Conservation (phyloP, 2,329 filamentous ascomycete genomes). For the Aspergillus transmontanensis region DNA sequence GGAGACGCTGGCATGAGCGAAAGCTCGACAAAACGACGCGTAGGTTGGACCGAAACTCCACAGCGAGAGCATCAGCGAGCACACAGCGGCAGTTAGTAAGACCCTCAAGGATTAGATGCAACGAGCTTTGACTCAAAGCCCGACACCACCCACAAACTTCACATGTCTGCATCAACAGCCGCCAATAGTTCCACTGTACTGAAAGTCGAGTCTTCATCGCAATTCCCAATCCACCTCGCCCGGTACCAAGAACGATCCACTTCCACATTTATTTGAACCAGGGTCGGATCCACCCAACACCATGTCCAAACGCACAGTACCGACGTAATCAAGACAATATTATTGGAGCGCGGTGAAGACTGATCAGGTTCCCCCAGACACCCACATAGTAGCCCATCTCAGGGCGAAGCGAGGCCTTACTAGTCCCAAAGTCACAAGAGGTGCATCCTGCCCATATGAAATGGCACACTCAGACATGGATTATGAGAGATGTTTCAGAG, state of each 20-base stretch:
- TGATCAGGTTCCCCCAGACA: slow-evolving; percentile 10
- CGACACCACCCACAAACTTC: neutral
- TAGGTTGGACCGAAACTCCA: slow-evolving; percentile 28
- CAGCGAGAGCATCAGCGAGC: slow-evolving; percentile 59
- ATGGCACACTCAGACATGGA: neutral
- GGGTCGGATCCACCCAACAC: slow-evolving; percentile 3
- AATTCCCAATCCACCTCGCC: neutral
- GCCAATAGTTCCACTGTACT: neutral
- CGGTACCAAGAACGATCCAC: neutral
- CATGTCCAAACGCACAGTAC: neutral
- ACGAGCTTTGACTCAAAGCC: neutral
- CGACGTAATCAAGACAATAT: neutral
- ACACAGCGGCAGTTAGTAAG: slow-evolving; percentile 55
- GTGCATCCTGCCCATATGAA: slow-evolving; percentile 6
- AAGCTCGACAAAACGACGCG: slow-evolving; percentile 26
- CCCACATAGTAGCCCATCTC: slow-evolving; percentile 6
- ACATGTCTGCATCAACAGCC: neutral
- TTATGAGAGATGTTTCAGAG: neutral
- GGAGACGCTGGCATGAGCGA: slow-evolving; percentile 25
- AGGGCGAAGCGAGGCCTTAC: neutral
- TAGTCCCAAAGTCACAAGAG: neutral
- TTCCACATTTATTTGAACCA: neutral
- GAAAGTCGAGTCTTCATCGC: neutral
- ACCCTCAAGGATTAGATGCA: slow-evolving; percentile 9
- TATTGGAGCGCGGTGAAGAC: slow-evolving; percentile 3